Percentiles rank a stretch among this genome's conserved stretches.
Conservation (phyloP, 495 filamentous ascomycete genomes). For the Neurospora tetrasperma region DNA sequence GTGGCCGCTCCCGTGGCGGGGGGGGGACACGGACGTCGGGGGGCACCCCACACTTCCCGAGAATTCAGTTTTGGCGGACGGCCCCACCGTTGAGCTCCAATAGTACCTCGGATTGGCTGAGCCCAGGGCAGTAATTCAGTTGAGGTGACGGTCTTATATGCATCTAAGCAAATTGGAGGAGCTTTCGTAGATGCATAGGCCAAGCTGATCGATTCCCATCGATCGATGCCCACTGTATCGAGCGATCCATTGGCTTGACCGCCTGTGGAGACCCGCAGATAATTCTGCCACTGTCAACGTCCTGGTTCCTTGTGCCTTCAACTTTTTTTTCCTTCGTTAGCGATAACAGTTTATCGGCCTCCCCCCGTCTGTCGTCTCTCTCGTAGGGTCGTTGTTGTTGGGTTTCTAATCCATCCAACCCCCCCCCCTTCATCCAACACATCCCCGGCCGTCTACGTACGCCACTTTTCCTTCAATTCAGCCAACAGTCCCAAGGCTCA, state of each 20-base stretch:
- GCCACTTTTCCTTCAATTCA: not conserved
- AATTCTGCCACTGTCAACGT: slow-evolving; percentile 12
- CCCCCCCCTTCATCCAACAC: slow-evolving; percentile 1
- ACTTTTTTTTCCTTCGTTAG: slow-evolving; percentile 17
- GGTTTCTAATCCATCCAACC: not conserved
- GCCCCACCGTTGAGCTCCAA: not conserved
- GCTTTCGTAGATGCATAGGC: not conserved
- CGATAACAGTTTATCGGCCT: slow-evolving; percentile 2
- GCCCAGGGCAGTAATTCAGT: not conserved
- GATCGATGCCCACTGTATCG: not conserved
- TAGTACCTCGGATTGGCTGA: not conserved
- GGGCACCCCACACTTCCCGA: not conserved
- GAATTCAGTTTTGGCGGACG: not conserved
- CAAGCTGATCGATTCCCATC: not conserved
- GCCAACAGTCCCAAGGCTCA: not conserved
- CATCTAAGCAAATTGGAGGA: not conserved
- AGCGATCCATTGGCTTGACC: slow-evolving; percentile 2
- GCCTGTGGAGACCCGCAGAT: not conserved
- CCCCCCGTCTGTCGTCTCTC: not conserved
- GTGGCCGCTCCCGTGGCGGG: not conserved
- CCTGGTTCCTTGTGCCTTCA: slow-evolving; percentile 3
- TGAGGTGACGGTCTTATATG: not conserved
- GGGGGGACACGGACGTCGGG: not conserved
- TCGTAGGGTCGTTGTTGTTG: not conserved
- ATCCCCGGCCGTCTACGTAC: not conserved